phyloP scores from a whole-genome alignment of 345 rosid genomes.

The Odontarrhena argentea region DNA sequence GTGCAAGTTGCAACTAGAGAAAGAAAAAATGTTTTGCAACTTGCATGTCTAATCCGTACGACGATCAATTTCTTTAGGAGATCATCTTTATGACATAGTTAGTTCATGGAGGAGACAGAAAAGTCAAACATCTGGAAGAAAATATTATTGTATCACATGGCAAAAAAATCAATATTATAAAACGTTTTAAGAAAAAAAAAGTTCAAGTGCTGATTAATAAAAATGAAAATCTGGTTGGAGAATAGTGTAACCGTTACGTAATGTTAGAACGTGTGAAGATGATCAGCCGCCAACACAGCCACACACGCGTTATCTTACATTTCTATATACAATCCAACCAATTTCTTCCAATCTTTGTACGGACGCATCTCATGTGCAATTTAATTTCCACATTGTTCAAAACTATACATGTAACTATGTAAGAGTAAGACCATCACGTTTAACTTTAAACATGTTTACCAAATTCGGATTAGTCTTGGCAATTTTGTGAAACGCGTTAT shows the following conservation, averaged over 20 bases:
- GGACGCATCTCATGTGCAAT: constrained; percentile 34
- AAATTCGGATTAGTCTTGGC: too few species aligned
- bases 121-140: constrained; percentile 34
- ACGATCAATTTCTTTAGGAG: neutral
- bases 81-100: neutral
- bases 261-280: constrained; percentile 42
- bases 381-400: constrained; percentile 32
- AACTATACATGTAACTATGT: neutral
- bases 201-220: neutral
- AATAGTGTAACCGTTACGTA: constrained; percentile 31
- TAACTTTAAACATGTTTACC: neutral
- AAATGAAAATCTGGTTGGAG: constrained; percentile 8
- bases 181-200: neutral
- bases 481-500: too few species aligned
- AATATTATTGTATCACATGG: constrained; percentile 15
- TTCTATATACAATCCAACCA: constrained; percentile 7
- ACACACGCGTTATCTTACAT: constrained; percentile 35
- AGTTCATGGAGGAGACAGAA: constrained; percentile 9
- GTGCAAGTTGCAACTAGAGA: constrained; percentile 9
- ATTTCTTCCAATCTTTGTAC: constrained; percentile 30
- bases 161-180: constrained; percentile 7
- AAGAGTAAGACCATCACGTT: neutral
- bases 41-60: constrained; percentile 13
- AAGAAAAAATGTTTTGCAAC: neutral
- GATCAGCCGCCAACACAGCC: constrained; percentile 45